Base-by-base conservation (phyloP, 176 grass and related monocot genomes). In the Avena eriantha region DNA sequence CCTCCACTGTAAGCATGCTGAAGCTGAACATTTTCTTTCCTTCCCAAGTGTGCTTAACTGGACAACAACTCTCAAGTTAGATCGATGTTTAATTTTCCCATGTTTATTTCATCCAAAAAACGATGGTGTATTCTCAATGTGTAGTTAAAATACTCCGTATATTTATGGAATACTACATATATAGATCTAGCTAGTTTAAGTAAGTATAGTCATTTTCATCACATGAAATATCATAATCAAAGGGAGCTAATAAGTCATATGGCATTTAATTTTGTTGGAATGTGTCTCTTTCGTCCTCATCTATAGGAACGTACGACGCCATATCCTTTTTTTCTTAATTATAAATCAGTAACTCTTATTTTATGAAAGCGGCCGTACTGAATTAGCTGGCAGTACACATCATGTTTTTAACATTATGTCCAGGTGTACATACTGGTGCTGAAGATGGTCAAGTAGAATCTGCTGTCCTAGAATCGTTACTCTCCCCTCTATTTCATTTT, bases 201-300 rank as follows among this genome's bases (percentile, higher is more conserved):
- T 29, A 26, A 14, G 29, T 66, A 66, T 33, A 1, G 10, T 73
- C 67, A 1, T 78, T n/a, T 15, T 75, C 54, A 6, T 53, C 57
- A 23, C 80, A 87, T 73, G 47, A 65, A 82, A 87, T 81, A 64
- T 36, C 7, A 15, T 81, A 65, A 9, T 61, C 41, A 0, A 67
- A 15, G 17, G 19, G 50, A 82, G 46, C 24, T 14, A 9, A 11
- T 34, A 2, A 6, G 16, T 64, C 10, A 33, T 43, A 76, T 5
- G 14, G 71, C 11, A 53, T 29, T 64, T 47, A 78, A 0, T 86
- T 66, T 70, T 80, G 29, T 55, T 77, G 21, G 22, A 67, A 56
- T 48, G 69, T 83, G 69, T 51, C 23, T 12, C 73, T 85, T 64
- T 77, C 29, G 29, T 29, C 45, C 3, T 36, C 46, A 77, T 19